Evolutionary conservation across 441 rosid genomes (phyloP), one percentile per base, ranked within the genome.

Genomic region (Eutrema salsugineum): DNA sequence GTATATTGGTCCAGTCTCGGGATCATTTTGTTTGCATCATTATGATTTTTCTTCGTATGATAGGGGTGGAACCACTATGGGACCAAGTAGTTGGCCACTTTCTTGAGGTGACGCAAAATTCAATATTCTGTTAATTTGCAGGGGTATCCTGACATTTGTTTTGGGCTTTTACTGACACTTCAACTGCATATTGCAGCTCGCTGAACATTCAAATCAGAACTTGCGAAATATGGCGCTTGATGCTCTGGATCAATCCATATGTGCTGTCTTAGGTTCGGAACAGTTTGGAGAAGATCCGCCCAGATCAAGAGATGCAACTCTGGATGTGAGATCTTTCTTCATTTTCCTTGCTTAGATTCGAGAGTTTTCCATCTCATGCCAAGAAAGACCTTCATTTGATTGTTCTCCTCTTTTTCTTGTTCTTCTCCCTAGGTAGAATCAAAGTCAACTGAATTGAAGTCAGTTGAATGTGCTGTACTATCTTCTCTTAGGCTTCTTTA

Each of bases 21-120:
- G 32, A 63, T 50, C 8, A 42, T 22, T 12, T 70, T 58, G 12
- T 74, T 38, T 40, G 73, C 54, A 35, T 72, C 72, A 48, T 63
- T 59, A 48, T 72, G 15, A 58, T 69, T 55, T 58, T 71, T 63
- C 35, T 55, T 49, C 36, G 33, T 70, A 35, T 61, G 71, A 67
- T 83, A 95, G 99, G 98, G 83, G 96, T 96, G 70, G 88, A 86
- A 80, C 97, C 93, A 65, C 79, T 96, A 61, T 96, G 99, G 99
- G 97, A 93, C 82, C 88, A 87, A 83, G 90, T 96, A 69, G 89
- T 87, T 67, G 88, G 88, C 76, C 99, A 96, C 81, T 93, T 96
- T 81, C 83, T 91, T 66, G 93, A 93, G 97, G 99, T 95, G 79
- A 83, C 71, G 19, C 19, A 39, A 22, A 49, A 43, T 69, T 68